phyloP scores from a whole-genome alignment of 129 eudicot genomes.

The Solidago caesia region DNA sequence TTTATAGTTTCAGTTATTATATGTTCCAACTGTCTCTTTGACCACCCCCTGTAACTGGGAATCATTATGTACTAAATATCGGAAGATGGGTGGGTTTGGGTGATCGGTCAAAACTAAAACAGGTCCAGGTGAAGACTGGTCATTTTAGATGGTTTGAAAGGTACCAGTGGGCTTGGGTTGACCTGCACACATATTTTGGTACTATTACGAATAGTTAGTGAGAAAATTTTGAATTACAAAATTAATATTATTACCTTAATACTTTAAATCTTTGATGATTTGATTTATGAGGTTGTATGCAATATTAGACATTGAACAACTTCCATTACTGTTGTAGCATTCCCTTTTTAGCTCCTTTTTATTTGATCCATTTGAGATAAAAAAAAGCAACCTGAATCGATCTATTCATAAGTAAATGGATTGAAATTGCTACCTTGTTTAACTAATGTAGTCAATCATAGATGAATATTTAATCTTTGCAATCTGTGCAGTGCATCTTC shows the following conservation, averaged over 20 bases:
- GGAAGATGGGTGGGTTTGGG: no score
- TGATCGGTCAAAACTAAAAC: no score
- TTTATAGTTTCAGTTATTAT: no score
- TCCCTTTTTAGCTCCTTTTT: neutral
- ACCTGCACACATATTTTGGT: neutral
- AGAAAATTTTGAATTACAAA: neutral
- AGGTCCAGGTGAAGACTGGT: no score
- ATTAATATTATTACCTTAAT: neutral
- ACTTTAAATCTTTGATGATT: neutral
- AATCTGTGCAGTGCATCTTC: conserved; percentile 63
- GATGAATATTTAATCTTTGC: conserved; percentile 14
- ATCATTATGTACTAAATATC: neutral
- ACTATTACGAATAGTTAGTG: neutral
- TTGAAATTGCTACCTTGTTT: neutral
- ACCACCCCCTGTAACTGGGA: neutral
- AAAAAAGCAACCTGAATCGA: neutral
- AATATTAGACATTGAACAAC: no score
- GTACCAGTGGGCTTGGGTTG: neutral
- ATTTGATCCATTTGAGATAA: neutral
- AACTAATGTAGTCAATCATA: neutral
- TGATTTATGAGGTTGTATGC: no score
- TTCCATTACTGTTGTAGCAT: no score
- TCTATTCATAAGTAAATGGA: neutral
- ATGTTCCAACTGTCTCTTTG: neutral
- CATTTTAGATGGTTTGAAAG: no score